Base-by-base conservation (phyloP, 306 rosid species). In the Vicia sativa region DNA sequence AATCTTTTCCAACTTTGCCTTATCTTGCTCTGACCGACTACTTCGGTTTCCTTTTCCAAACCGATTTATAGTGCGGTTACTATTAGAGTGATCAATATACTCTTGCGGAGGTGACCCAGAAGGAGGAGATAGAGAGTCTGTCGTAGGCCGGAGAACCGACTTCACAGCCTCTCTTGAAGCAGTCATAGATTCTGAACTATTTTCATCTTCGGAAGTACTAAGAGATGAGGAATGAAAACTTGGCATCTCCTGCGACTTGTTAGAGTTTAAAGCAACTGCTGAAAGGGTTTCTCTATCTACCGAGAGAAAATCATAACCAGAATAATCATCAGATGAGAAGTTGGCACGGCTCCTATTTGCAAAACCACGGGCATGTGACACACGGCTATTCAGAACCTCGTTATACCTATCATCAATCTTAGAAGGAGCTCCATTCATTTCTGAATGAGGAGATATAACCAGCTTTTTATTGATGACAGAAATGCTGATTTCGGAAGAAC, bases 1-100 rank as follows among this genome's bases (percentile, higher is more conserved):
- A 55, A 83, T 83, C 83, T 88, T 95, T 74, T 79, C 85, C 28
- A 61, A 71, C 76, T 86, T 88, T 67, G 54, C 74, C 82, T 87
- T 95, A 76, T 90, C 97, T 74, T 88, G 95, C 77, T 90, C 99
- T n/a, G 97, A 84, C 39, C 95, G 96, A 74, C 86, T 88, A 75
- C 99, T 95, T 52, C 14, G 82, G 73, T 90, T 90, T 41, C 96
- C 97, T 71, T 87, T 88, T 52, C 86, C 92, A 78, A 80, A 68
- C 49, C 95, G 85, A 70, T 81, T 87, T 62, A 72, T 89, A 42
- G 70, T 85, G 34, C 80, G 79, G 15, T 21, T 86, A 76, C 71
- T 87, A 31, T 83, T 78, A 18, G 96, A 83, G 77, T 77, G 74
- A 66, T 95, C 96, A 70, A 95, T 84, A 68, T 84, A 84, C 50